Base-by-base conservation (phyloP, 495 filamentous ascomycete species). In the Endocarpon pusillum region DNA sequence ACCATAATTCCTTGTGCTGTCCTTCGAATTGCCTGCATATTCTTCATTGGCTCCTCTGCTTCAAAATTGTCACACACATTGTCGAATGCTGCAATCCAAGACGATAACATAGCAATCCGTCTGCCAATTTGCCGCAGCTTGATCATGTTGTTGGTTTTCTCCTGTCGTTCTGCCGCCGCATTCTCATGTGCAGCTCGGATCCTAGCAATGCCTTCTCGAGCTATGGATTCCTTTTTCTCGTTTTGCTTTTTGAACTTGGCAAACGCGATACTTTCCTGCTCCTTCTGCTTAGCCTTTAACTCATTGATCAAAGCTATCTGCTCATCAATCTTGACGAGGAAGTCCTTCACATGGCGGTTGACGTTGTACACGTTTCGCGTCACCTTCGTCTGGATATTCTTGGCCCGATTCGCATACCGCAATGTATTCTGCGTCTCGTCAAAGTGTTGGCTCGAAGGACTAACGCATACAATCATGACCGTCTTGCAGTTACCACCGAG, bases 321-420 rank as follows among this genome's bases (percentile, higher is more conserved):
- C 60, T 93, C 85, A 48, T 93, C 85, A 62, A 91, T 94, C 67
- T 94, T 94, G 59, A 91, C 82, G 48, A 94, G 52, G 58, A 87
- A 94, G 53, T 94, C 86, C 60, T 96, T 99, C 32, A 99, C 89
- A 58, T 99, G 89, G 33, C 89, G 78, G 49, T 99, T 96, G 42
- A 99, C 91, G 48, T 99, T 99, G 62, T 89, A 96, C 1, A 94
- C 91, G 50, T 99, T 99, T 42, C 85, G 71, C 14, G 89, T 94
- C 24, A 94, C 82, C 62, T 99, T 99, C 15, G 89, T 99, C 61
- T 99, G 92, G 48, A 99, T 99, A 49, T 99, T 99, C 68, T 99
- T 99, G 16, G 89, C 89, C 39, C 89, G 66, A 53, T 99, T 94
- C 35, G 89, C 89, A 52, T 99, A 99, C 44, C 92, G 81, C 11